A percentile compares a stretch with the other conserved stretches of the same genome.
Conservation (phyloP, 768 basidiomycete genomes). For the Amylocystis lapponica region DNA sequence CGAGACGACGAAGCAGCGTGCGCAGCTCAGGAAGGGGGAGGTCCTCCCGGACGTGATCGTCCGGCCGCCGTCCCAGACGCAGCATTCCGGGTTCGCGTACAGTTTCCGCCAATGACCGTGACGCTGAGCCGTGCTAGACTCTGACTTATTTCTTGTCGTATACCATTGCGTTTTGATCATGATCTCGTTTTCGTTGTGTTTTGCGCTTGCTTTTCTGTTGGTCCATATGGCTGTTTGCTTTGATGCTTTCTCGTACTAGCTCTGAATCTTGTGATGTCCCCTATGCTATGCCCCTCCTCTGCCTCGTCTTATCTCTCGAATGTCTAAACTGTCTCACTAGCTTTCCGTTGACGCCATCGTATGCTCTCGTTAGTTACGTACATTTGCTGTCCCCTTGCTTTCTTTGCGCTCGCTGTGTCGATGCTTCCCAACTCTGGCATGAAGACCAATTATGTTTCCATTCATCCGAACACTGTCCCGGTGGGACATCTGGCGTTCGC, state of each 20-base stretch:
- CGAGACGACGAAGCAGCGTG: constrained; percentile 60
- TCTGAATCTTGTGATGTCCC: constrained; percentile 1
- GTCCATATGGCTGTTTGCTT: not conserved
- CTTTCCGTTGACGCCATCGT: constrained; percentile 10
- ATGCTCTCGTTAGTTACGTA: constrained; percentile 6
- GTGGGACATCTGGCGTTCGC: not conserved
- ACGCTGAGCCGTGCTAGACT: constrained; percentile 10
- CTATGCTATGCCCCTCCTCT: constrained; percentile 12
- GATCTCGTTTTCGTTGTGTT: constrained; percentile 12
- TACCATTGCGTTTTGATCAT: too few species aligned
- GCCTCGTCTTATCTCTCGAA: constrained; percentile 5
- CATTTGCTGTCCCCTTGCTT: constrained; percentile 5
- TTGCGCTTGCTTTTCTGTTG: constrained; percentile 4
- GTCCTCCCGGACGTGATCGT: constrained; percentile 56
- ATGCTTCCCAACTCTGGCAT: constrained; percentile 2
- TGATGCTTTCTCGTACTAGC: constrained; percentile 5
- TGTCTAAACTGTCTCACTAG: constrained; percentile 12
- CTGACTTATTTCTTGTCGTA: constrained; percentile 5
- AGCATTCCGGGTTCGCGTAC: constrained; percentile 40
- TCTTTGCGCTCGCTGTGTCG: constrained; percentile 7
- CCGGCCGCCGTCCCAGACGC: constrained; percentile 50
- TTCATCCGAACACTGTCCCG: constrained; percentile 1
- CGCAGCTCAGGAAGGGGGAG: constrained; percentile 48
- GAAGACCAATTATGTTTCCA: not conserved
- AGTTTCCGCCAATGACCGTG: constrained; percentile 30